Evolutionary conservation across 176 grass and related monocot genomes (phyloP), one percentile per base, ranked within the genome.

Genomic region (Chrysopogon serrulatus): DNA sequence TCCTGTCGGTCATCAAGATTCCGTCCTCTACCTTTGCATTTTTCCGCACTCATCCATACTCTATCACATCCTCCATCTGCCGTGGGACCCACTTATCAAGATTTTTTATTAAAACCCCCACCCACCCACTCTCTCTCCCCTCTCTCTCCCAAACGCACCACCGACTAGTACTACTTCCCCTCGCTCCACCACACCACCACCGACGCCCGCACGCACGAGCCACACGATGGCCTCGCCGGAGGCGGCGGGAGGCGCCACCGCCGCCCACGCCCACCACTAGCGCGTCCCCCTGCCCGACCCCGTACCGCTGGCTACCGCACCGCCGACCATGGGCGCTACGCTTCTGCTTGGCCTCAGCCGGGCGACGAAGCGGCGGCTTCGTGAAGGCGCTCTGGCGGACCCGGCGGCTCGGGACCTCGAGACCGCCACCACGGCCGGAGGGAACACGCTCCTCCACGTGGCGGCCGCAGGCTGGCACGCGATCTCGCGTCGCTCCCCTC

Each of bases 321-420:
- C 84, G 19, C 88, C 88, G 19, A 83, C 31, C 67, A 67, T 87
- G 80, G 24, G 74, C 39, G 35, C 84, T 13, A 37, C 57, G 23
- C 84, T 86, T 39, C 88, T 90, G 73, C 79, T 84, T 79, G 14
- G 79, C 74, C 88, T 79, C 14, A 34, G 47, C 79, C n/a, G n/a
- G 88, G 88, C 60, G 88, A 90, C 80, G 84, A n/a, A 87, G 79
- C 44, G 74, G 56, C 79, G 37, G n/a, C 74, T n/a, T 86, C 88
- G 84, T 90, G 17, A 90, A 90, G 79, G 88, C 80, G 84, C 84
- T 90, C 84, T 90, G 47, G 84, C 88, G 1, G 88, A 90, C 65
- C 65, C 72, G 36, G 15, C 88, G 30, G 84, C 73, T n/a, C 74
- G 79, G 3, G 79, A 90, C 88, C 47, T 90, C 17, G 84, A 86